Conservation (phyloP, 345 rosid species). For the Hevea brasiliensis region DNA sequence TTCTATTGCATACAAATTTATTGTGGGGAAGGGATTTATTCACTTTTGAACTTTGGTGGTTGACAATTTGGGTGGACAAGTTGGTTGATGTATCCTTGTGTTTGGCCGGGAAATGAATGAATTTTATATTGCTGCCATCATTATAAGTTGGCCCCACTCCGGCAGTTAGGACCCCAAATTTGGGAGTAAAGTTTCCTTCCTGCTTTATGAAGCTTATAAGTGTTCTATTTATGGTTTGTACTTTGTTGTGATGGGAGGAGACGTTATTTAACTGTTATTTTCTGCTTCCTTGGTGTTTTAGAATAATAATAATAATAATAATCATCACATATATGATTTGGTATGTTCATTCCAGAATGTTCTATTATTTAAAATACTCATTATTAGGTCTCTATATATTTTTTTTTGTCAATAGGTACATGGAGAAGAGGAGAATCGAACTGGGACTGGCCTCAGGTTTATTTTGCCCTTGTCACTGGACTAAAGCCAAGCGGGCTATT, state of each 20-base stretch:
- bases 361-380: too few species aligned
- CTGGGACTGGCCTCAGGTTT: too few species aligned
- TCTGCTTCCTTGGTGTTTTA: not conserved
- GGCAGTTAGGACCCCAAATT: not conserved
- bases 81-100: not conserved
- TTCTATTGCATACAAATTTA: not conserved
- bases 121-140: not conserved
- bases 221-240: not conserved
- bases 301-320: too few species aligned
- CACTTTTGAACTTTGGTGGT: not conserved
- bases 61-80: not conserved
- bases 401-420: too few species aligned
- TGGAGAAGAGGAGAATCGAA: too few species aligned
- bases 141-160: not conserved
- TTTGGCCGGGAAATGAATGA: too few species aligned
- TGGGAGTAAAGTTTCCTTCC: not conserved
- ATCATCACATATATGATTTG: too few species aligned
- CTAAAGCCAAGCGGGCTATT: too few species aligned
- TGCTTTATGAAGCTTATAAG: not conserved
- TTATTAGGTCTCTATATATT: too few species aligned
- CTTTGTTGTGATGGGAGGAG: not conserved
- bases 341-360: too few species aligned
- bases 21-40: not conserved
- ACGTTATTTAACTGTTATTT: not conserved
- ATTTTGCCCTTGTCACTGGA: too few species aligned